Percentiles rank a stretch among this genome's conserved stretches.
Conservation (phyloP, 805 yeast species). For the Nakazawaea wyomingensis region DNA sequence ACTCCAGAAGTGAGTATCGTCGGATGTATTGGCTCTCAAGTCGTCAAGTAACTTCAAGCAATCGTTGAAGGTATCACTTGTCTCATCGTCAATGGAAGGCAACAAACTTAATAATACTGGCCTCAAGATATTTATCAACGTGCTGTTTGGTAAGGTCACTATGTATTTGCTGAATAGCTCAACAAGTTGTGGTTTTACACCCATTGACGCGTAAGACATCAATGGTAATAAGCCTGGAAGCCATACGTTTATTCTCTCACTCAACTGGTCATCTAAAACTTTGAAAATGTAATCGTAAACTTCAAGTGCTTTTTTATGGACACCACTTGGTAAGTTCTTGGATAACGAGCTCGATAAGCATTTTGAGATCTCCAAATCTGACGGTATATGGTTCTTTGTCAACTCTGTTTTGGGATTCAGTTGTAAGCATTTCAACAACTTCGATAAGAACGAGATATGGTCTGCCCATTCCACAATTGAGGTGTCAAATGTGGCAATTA, state of each 20-base stretch:
- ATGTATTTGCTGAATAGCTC: conserved; percentile 54
- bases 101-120: conserved; percentile 71
- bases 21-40: conserved; percentile 49
- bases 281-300: conserved; percentile 69
- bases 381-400: conserved; percentile 57
- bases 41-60: conserved; percentile 55
- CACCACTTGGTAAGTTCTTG: conserved; percentile 87
- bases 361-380: conserved; percentile 58
- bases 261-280: conserved; percentile 54
- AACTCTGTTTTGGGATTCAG: conserved; percentile 34
- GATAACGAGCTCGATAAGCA: conserved; percentile 75
- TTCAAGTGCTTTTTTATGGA: conserved; percentile 81
- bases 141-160: conserved; percentile 42
- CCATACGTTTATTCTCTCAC: conserved; percentile 67
- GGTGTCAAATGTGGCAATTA: conserved; percentile 64
- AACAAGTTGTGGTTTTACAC: conserved; percentile 75
- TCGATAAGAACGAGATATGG: conserved; percentile 82
- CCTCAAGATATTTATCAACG: conserved; percentile 51
- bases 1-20: conserved; percentile 85
- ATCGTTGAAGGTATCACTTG: conserved; percentile 72
- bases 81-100: conserved; percentile 90
- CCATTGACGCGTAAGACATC: conserved; percentile 82
- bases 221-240: conserved; percentile 89
- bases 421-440: conserved; percentile 68
- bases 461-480: conserved; percentile 96